Evolutionary conservation across 2,329 filamentous ascomycete species (phyloP).

Genomic region (Fusarium brachygibbosum): DNA sequence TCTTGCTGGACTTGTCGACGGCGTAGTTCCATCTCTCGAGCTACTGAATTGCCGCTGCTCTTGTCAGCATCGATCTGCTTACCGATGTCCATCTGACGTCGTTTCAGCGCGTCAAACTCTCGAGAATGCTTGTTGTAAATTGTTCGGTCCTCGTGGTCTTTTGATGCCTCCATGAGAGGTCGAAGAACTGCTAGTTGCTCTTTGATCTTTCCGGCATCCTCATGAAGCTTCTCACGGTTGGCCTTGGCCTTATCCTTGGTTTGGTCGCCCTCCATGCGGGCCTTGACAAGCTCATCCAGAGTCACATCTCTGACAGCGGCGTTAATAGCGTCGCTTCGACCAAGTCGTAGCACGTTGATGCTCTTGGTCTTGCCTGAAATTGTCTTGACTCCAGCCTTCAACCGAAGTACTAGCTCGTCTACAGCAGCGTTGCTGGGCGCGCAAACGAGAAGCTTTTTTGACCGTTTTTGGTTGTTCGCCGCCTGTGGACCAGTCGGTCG

Average conservation of each 20-base stretch:
- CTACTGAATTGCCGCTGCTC: slow-evolving; percentile 84
- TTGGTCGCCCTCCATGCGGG: slow-evolving; percentile 73
- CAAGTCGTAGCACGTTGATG: slow-evolving; percentile 89
- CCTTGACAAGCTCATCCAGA: slow-evolving; percentile 89
- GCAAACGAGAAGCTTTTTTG: slow-evolving; percentile 93
- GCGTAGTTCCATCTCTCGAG: slow-evolving; percentile 87
- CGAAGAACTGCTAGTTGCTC: slow-evolving; percentile 79
- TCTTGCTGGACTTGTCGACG: slow-evolving; percentile 89
- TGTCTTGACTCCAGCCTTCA: slow-evolving; percentile 89
- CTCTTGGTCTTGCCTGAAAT: slow-evolving; percentile 78
- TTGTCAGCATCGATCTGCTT: slow-evolving; percentile 88
- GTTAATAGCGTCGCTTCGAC: slow-evolving; percentile 93
- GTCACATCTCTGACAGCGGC: slow-evolving; percentile 90
- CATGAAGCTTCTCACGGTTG: slow-evolving; percentile 70
- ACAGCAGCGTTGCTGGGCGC: slow-evolving; percentile 99
- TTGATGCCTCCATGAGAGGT: slow-evolving; percentile 76
- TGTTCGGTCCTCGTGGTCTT: slow-evolving; percentile 65
- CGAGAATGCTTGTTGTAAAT: slow-evolving; percentile 72
- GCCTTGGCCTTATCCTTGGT: slow-evolving; percentile 69
- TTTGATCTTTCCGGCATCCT: slow-evolving; percentile 79
- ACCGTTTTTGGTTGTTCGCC: slow-evolving; percentile 50
- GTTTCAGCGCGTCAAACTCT: slow-evolving; percentile 82
- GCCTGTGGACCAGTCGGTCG: slow-evolving; percentile 46
- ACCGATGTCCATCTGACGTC: slow-evolving; percentile 79
- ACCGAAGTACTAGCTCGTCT: slow-evolving; percentile 92